These are phyloP conservation scores for Aspergillus terreus DNA, from an alignment of 2,329 filamentous ascomycete species.

Conservation along the genomic window DNA sequence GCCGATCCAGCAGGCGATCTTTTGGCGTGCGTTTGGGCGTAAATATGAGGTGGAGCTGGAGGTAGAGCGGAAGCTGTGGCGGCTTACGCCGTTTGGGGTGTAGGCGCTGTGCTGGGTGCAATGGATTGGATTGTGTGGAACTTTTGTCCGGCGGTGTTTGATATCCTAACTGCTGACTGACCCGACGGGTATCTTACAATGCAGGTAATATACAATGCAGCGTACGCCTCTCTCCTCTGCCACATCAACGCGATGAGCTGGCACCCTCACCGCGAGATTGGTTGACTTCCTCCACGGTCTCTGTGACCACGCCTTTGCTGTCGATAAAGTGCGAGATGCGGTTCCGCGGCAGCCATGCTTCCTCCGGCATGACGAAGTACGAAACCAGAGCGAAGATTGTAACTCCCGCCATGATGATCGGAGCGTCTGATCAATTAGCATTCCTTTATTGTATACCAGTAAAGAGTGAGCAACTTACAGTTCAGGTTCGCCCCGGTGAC, in stretches of 20 bases:
- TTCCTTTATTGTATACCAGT: not conserved
- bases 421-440: slow-evolving; percentile 36
- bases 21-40: not conserved
- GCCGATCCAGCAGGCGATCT: not conserved
- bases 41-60: not conserved
- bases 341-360: slow-evolving; percentile 44
- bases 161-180: too few relatives aligned
- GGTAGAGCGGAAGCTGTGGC: slow-evolving; percentile 1
- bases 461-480: slow-evolving; percentile 28
- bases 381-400: slow-evolving; percentile 48
- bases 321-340: slow-evolving; percentile 45
- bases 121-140: too few relatives aligned
- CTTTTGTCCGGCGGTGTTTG: too few relatives aligned
- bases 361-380: slow-evolving; percentile 48
- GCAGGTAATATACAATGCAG: too few relatives aligned
- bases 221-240: too few relatives aligned
- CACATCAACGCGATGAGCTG: not conserved
- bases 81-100: slow-evolving; percentile 3
- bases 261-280: not conserved
- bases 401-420: slow-evolving; percentile 50
- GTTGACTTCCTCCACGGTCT: slow-evolving; percentile 26
- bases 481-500: slow-evolving; percentile 44
- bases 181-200: too few relatives aligned
- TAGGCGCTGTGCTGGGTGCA: too few relatives aligned
- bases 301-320: slow-evolving; percentile 28